Evolutionary conservation across 208 protist genomes (phyloP).

Genomic region (Leishmania arabica): DNA sequence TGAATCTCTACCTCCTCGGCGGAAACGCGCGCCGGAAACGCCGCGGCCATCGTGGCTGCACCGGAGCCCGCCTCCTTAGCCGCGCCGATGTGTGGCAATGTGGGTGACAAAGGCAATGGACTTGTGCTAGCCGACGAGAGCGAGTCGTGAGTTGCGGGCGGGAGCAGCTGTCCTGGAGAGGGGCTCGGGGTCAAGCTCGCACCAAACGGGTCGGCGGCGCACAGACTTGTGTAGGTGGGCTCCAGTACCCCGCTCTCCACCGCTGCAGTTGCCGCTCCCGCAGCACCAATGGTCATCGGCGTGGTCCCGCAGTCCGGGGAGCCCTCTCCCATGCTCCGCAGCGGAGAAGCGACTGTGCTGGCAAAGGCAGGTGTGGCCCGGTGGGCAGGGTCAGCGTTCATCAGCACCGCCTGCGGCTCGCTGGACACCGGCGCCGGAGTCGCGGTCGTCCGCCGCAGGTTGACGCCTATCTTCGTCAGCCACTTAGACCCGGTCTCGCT

Average conservation of each 20-base stretch:
- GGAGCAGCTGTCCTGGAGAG: background rate
- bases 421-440: slow-evolving; percentile 6
- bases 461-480: slow-evolving; percentile 21
- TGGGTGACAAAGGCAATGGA: background rate
- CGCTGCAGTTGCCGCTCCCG: background rate
- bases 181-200: background rate
- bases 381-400: background rate
- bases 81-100: background rate
- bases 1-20: slow-evolving; percentile 20
- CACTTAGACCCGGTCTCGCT: slow-evolving; percentile 32
- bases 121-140: background rate
- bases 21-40: background rate
- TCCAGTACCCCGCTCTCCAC: background rate
- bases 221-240: background rate
- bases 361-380: background rate
- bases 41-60: background rate
- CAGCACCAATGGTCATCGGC: background rate
- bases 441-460: slow-evolving; percentile 9
- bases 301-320: background rate
- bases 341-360: background rate
- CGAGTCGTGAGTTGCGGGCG: background rate
- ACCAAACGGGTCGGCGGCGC: background rate
- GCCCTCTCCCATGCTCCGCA: background rate
- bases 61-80: background rate
- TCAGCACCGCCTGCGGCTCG: background rate